A percentile compares a stretch with the other conserved stretches of the same genome.
Evolutionary conservation across 2,329 filamentous ascomycete genomes (phyloP).

Genomic region (Cytospora schulzeri): DNA sequence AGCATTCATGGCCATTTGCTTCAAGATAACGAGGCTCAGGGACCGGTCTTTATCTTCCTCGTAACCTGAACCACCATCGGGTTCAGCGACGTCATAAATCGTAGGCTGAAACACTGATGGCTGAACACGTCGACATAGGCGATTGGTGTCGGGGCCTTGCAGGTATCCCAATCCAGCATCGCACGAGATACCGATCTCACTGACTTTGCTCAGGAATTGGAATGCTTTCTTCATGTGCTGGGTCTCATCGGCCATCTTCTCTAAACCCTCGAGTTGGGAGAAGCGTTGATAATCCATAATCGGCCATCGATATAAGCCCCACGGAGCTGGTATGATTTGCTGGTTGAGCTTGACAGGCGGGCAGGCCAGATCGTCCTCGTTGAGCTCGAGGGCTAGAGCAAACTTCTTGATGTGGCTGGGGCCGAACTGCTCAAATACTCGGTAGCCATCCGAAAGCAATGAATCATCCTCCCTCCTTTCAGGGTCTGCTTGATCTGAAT

Average conservation of each 20-base stretch:
- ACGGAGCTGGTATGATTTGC: slow-evolving; percentile 58
- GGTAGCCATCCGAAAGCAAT: slow-evolving; percentile 53
- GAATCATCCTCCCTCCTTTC: slow-evolving; percentile 32
- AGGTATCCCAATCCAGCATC: slow-evolving; percentile 71
- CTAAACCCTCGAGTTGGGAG: slow-evolving; percentile 59
- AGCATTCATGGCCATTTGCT: slow-evolving; percentile 42
- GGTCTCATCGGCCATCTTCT: slow-evolving; percentile 65
- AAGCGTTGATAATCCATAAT: slow-evolving; percentile 61
- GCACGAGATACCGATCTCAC: slow-evolving; percentile 67
- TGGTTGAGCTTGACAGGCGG: slow-evolving; percentile 61
- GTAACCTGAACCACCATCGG: background rate
- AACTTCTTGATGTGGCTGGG: slow-evolving; percentile 59
- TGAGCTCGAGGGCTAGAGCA: slow-evolving; percentile 70
- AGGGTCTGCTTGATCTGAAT: slow-evolving; percentile 27
- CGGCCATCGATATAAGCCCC: slow-evolving; percentile 69
- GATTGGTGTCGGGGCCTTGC: slow-evolving; percentile 54
- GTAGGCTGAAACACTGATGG: slow-evolving; percentile 24
- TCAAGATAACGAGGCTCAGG: slow-evolving; percentile 32
- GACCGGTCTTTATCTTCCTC: slow-evolving; percentile 9
- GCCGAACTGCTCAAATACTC: slow-evolving; percentile 64
- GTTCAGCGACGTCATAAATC: slow-evolving; percentile 2
- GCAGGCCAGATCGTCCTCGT: slow-evolving; percentile 50
- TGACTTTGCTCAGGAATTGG: slow-evolving; percentile 54
- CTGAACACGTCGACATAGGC: background rate
- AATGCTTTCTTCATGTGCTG: slow-evolving; percentile 62